Evolutionary conservation across 2,329 filamentous ascomycete species (phyloP).

Genomic region (Pseudocercospora fijiensis): DNA sequence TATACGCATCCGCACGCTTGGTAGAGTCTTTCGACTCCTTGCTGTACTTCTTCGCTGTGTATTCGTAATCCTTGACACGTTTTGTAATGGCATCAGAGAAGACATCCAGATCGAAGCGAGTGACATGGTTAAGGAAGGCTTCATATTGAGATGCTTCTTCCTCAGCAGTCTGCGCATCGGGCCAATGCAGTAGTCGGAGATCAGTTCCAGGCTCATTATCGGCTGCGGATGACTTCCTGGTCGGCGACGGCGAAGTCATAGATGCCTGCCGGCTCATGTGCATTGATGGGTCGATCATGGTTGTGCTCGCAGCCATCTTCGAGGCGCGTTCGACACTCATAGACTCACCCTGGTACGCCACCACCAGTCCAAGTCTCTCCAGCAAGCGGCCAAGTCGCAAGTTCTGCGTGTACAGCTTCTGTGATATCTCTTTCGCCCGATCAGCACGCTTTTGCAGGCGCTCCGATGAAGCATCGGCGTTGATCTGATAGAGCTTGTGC

Average conservation of each 20-base stretch:
- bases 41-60: conserved; percentile 88
- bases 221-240: conserved; percentile 54
- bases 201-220: conserved; percentile 47
- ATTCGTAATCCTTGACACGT: conserved; percentile 88
- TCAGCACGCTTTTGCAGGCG: conserved; percentile 69
- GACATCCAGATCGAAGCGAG: conserved; percentile 76
- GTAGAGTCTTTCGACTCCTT: conserved; percentile 69
- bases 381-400: conserved; percentile 79
- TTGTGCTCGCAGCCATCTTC: conserved; percentile 53
- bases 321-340: conserved; percentile 74
- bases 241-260: conserved; percentile 58
- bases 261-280: conserved; percentile 52
- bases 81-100: conserved; percentile 85
- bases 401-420: conserved; percentile 78
- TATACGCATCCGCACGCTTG: conserved; percentile 55
- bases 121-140: conserved; percentile 69
- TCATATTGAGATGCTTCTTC: conserved; percentile 72
- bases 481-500: conserved; percentile 54
- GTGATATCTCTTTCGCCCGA: conserved; percentile 78
- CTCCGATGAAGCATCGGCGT: conserved; percentile 49
- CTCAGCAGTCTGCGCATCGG: conserved; percentile 64
- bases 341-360: conserved; percentile 66
- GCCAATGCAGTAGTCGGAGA: conserved; percentile 77
- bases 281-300: conserved; percentile 43
- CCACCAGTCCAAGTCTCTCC: conserved; percentile 80